Conservation (phyloP, 2,329 filamentous ascomycete genomes). For the Zymoseptoria ardabiliae region DNA sequence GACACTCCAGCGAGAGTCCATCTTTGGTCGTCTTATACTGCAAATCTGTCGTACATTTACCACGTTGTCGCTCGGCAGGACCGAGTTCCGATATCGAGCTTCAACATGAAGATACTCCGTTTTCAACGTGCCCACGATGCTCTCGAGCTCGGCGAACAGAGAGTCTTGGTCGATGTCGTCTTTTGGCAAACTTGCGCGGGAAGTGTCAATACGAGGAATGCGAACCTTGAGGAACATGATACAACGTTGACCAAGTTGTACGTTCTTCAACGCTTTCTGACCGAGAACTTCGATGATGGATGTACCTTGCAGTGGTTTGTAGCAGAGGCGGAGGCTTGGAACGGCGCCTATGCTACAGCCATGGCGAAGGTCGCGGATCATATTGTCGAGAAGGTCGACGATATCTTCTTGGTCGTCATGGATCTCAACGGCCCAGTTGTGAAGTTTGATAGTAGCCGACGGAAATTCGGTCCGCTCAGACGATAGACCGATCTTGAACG, state of each 20-base stretch:
- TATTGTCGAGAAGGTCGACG: conserved; percentile 7
- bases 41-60: conserved; percentile 25
- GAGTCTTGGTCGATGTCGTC: conserved; percentile 20
- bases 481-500: conserved; percentile 12
- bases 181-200: neutral
- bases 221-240: conserved; percentile 24
- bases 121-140: conserved; percentile 27
- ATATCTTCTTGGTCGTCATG: conserved; percentile 5
- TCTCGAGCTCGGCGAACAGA: conserved; percentile 27
- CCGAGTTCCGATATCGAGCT: conserved; percentile 30
- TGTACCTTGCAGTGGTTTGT: conserved; percentile 22
- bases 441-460: neutral
- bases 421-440: conserved; percentile 10
- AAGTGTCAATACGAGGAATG: conserved; percentile 16
- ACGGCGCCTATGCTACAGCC: conserved; percentile 17
- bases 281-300: conserved; percentile 24
- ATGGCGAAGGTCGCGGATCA: conserved; percentile 10
- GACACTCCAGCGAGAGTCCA: conserved; percentile 29
- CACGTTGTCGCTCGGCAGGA: conserved; percentile 27
- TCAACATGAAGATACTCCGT: conserved; percentile 27
- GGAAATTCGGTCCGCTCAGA: neutral
- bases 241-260: conserved; percentile 19
- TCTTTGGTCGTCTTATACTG: conserved; percentile 26
- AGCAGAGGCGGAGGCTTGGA: conserved; percentile 25
- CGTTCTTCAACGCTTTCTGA: conserved; percentile 22